Conservation (phyloP, 2,329 filamentous ascomycete genomes). For the Colletotrichum liriopes region DNA sequence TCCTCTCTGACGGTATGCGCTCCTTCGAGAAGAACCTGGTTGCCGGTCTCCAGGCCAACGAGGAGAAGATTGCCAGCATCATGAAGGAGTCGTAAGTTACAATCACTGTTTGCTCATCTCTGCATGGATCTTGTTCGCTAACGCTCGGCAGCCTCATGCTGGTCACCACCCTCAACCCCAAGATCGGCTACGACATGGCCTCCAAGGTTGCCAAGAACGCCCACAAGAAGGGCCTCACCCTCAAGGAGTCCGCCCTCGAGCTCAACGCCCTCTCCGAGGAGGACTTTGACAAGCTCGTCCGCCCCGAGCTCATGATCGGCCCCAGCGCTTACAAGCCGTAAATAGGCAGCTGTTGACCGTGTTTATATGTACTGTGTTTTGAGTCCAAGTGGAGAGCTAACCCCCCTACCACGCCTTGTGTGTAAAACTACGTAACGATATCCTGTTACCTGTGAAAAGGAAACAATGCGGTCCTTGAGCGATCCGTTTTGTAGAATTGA, state of each 20-base stretch:
- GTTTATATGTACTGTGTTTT: constrained; percentile 15
- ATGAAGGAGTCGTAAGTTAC: constrained; percentile 90
- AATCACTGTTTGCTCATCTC: background rate
- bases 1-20: constrained; percentile 92
- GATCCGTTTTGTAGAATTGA: constrained; percentile 30
- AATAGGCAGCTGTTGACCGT: constrained; percentile 15
- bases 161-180: constrained; percentile 96
- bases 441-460: constrained; percentile 39
- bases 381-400: constrained; percentile 4
- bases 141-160: constrained; percentile 85
- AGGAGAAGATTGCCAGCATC: constrained; percentile 90
- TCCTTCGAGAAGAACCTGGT: constrained; percentile 97
- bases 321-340: constrained; percentile 76
- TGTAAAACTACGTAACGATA: constrained; percentile 41
- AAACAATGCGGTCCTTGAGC: constrained; percentile 36
- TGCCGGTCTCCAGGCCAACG: constrained; percentile 89
- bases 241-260: constrained; percentile 96
- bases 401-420: constrained; percentile 6
- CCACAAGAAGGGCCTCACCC: constrained; percentile 96
- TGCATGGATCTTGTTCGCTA: constrained; percentile 36
- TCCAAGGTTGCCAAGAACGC: constrained; percentile 98
- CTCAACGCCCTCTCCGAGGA: constrained; percentile 89
- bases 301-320: constrained; percentile 94
- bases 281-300: constrained; percentile 92
- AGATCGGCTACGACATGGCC: constrained; percentile 98